Percentiles rank a stretch among this genome's conserved stretches.
Conservation (phyloP, 768 basidiomycete genomes). For the Naganishia onofrii region DNA sequence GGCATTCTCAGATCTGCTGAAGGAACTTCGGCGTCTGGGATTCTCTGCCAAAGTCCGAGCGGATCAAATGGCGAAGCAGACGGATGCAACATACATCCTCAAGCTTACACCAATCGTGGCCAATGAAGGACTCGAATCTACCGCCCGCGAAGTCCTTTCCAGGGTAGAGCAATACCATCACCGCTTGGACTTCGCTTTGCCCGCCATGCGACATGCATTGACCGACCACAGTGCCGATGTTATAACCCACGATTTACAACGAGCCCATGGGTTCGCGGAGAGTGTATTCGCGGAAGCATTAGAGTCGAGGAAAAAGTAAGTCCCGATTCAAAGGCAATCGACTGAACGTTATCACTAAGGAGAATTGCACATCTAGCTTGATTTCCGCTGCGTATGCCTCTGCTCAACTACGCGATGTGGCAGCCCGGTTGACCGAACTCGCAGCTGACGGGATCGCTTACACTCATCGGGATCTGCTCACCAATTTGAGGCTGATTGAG, state of each 20-base stretch:
- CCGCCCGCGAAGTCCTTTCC: constrained; percentile 22
- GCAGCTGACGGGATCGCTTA: constrained; percentile 2
- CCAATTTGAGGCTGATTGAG: neutral
- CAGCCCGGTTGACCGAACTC: neutral
- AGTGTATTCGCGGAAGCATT: constrained; percentile 70
- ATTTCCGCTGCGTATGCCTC: neutral
- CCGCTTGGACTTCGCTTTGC: constrained; percentile 64
- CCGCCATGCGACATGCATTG: constrained; percentile 63
- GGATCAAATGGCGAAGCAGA: constrained; percentile 60
- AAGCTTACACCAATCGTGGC: constrained; percentile 18
- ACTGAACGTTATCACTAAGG: neutral
- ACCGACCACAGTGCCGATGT: constrained; percentile 75
- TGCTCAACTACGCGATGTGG: neutral
- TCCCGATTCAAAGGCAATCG: neutral
- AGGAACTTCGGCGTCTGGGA: constrained; percentile 78
- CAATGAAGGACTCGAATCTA: constrained; percentile 14
- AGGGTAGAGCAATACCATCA: constrained; percentile 48
- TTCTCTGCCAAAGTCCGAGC: constrained; percentile 70
- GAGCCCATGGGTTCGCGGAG: constrained; percentile 74
- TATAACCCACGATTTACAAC: constrained; percentile 78
- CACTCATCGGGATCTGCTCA: neutral
- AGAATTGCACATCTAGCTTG: neutral
- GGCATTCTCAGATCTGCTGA: constrained; percentile 85
- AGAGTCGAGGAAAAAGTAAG: constrained; percentile 65
- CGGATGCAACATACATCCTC: constrained; percentile 38